Evolutionary conservation across 2,329 filamentous ascomycete genomes (phyloP).

Genomic region (Colletotrichum tropicale): DNA sequence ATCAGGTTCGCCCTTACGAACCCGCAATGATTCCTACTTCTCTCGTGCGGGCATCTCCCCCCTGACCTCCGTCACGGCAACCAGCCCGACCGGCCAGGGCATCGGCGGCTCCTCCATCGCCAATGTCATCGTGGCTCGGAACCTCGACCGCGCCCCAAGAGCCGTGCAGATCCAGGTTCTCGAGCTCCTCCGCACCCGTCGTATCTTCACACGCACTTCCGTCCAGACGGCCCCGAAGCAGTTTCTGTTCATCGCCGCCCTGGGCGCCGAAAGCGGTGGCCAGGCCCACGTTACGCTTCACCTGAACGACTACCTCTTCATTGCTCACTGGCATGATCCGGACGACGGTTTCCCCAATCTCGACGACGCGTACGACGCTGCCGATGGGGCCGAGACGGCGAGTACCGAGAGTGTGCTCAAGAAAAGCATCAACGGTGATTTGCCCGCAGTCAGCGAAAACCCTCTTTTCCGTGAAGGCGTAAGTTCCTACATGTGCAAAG

Average conservation of each 20-base stretch:
- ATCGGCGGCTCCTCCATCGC: constrained; percentile 58
- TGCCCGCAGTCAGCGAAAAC: constrained; percentile 11
- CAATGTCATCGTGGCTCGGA: constrained; percentile 81
- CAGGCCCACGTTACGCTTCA: constrained; percentile 57
- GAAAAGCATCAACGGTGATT: constrained; percentile 24
- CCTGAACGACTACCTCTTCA: constrained; percentile 82
- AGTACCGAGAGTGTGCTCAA: constrained; percentile 53
- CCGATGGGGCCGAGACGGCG: constrained; percentile 31
- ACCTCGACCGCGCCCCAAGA: constrained; percentile 75
- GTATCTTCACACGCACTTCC: constrained; percentile 77
- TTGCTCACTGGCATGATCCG: constrained; percentile 83
- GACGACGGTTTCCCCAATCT: constrained; percentile 77
- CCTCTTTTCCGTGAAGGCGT: constrained; percentile 49
- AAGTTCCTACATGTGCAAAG: constrained; percentile 20
- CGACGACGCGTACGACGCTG: constrained; percentile 60
- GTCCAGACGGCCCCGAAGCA: constrained; percentile 76
- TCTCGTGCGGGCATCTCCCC: constrained; percentile 29
- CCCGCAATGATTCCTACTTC: constrained; percentile 23
- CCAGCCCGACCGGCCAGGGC: constrained; percentile 18
- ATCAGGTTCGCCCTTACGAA: constrained; percentile 27
- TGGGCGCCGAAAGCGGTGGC: constrained; percentile 54
- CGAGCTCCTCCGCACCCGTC: constrained; percentile 79
- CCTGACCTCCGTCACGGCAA: constrained; percentile 27
- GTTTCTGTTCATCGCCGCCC: constrained; percentile 82
- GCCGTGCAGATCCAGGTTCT: constrained; percentile 82